phyloP scores from a whole-genome alignment of 331 rosid species.

The Saraca asoca region DNA sequence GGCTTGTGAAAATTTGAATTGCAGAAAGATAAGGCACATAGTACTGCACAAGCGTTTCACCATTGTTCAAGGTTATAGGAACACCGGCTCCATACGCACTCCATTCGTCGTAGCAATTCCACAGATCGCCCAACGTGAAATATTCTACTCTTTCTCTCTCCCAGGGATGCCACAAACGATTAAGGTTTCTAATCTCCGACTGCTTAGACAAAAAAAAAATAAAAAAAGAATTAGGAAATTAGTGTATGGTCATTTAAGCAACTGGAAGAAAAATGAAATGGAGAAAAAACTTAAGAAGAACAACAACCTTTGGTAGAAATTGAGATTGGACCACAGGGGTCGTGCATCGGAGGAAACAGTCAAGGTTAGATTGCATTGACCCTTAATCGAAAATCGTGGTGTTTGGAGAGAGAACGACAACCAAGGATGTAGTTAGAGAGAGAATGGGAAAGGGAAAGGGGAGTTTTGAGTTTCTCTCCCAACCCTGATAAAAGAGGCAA shows the following conservation, averaged over 20 bases:
- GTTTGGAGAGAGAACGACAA: background rate
- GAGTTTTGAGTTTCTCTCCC: conserved; percentile 56
- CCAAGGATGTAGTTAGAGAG: too few relatives aligned
- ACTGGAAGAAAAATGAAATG: background rate
- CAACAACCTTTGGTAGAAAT: conserved; percentile 74
- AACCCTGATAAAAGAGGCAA: conserved; percentile 56
- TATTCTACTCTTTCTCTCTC: conserved; percentile 87
- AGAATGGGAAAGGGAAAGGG: conserved; percentile 29
- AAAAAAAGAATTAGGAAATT: background rate
- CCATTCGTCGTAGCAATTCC: conserved; percentile 91
- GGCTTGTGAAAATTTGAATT: conserved; percentile 87
- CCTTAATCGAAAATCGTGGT: conserved; percentile 65
- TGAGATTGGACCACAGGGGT: conserved; percentile 82
- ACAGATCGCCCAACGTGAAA: conserved; percentile 83
- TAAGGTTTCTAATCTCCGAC: conserved; percentile 76
- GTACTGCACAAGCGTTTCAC: conserved; percentile 86
- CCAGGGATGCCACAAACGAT: conserved; percentile 97
- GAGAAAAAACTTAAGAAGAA: background rate
- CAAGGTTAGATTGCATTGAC: conserved; percentile 86
- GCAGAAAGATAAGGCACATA: conserved; percentile 97
- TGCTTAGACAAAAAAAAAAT: conserved; percentile 11
- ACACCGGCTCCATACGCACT: conserved; percentile 98
- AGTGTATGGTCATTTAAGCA: too few relatives aligned
- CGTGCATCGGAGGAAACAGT: conserved; percentile 73
- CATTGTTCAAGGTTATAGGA: conserved; percentile 62